phyloP scores from a whole-genome alignment of 306 rosid genomes.

The Begonia loranthoides region DNA sequence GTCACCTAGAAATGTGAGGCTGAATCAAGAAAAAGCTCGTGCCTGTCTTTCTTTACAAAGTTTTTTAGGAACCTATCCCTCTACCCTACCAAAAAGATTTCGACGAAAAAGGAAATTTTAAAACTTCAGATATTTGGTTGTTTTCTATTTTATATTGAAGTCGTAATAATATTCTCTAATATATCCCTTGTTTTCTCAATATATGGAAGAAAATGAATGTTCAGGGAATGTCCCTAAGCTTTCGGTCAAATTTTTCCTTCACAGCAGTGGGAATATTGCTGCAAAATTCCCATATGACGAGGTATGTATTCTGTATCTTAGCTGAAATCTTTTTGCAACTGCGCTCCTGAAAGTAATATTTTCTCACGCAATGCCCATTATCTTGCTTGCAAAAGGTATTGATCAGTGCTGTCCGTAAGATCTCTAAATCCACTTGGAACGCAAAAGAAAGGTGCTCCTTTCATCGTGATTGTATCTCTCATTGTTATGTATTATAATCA shows the following conservation, averaged over 20 bases:
- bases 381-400: slow-evolving; percentile 36
- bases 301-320: slow-evolving; percentile 25
- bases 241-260: slow-evolving; percentile 60
- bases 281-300: slow-evolving; percentile 65
- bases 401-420: slow-evolving; percentile 45
- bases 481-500: neutral
- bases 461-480: slow-evolving; percentile 1
- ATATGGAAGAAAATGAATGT: slow-evolving; percentile 26
- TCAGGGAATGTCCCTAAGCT: slow-evolving; percentile 35
- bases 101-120: too few relatives aligned
- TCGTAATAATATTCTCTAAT: too few relatives aligned
- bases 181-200: neutral
- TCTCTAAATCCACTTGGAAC: slow-evolving; percentile 69
- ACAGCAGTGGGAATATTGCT: slow-evolving; percentile 59
- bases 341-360: too few relatives aligned
- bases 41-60: too few relatives aligned
- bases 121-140: neutral
- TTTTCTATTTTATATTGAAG: neutral
- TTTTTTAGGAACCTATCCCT: too few relatives aligned
- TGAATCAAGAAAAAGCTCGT: too few relatives aligned
- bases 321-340: slow-evolving; percentile 1
- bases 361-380: slow-evolving; percentile 6
- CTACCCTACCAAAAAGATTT: too few relatives aligned
- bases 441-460: slow-evolving; percentile 53
- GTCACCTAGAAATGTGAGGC: too few relatives aligned